Evolutionary conservation across 78 protist genomes (phyloP).

Genomic region (Fonticula alba): DNA sequence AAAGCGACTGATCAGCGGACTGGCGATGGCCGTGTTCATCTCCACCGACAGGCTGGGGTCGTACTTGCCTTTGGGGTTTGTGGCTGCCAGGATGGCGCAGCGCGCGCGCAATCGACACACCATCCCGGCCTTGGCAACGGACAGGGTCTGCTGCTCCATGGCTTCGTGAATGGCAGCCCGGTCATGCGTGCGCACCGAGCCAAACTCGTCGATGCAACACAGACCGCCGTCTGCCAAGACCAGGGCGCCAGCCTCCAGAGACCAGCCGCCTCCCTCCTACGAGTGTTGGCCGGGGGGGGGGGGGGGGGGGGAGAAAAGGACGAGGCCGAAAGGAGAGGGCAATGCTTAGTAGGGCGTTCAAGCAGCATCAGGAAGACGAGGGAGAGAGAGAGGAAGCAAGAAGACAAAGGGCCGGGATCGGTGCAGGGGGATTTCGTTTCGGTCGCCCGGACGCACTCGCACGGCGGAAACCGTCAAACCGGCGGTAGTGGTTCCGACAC

Average conservation of each 20-base stretch:
- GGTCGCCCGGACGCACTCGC: slow-evolving; percentile 23
- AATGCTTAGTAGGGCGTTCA: not conserved
- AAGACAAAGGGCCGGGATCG: no score
- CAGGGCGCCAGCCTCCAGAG: slow-evolving; percentile 94
- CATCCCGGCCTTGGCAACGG: slow-evolving; percentile 93
- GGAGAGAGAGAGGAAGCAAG: no score
- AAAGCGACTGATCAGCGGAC: slow-evolving; percentile 79
- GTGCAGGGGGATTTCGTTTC: not conserved
- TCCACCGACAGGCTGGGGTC: slow-evolving; percentile 3
- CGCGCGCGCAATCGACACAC: slow-evolving; percentile 77
- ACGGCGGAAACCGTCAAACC: slow-evolving; percentile 70
- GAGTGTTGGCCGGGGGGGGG: no score
- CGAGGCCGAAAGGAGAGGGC: not conserved
- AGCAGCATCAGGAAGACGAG: no score
- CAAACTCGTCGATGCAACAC: slow-evolving; percentile 95
- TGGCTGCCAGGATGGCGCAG: slow-evolving; percentile 64
- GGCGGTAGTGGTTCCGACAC: slow-evolving; percentile 69
- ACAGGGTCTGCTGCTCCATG: slow-evolving; percentile 97
- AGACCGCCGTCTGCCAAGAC: slow-evolving; percentile 97
- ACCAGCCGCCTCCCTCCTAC: slow-evolving; percentile 37
- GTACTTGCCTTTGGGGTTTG: slow-evolving; percentile 52
- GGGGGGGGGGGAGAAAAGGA: not conserved
- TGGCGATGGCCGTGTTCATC: slow-evolving; percentile 61
- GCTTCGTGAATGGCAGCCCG: slow-evolving; percentile 82
- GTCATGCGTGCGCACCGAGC: slow-evolving; percentile 59